These are phyloP conservation scores for Teunomyces stri DNA, from an alignment of 805 yeast species.

Conservation along the genomic window DNA sequence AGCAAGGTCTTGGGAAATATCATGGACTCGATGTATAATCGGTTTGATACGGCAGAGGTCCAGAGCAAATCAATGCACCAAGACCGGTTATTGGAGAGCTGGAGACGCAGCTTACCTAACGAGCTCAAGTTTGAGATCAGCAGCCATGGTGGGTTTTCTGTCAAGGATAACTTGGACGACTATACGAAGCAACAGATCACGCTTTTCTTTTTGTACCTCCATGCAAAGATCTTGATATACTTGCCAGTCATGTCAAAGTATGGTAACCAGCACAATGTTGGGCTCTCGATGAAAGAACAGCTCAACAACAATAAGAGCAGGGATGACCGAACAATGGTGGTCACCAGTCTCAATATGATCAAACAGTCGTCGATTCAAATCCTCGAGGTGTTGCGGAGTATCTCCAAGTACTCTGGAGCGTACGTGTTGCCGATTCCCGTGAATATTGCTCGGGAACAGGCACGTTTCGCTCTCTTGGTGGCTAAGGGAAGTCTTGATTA, in stretches of 20 bases:
- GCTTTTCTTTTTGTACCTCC: slow-evolving; percentile 46
- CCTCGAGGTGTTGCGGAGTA: slow-evolving; percentile 47
- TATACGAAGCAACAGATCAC: slow-evolving; percentile 48
- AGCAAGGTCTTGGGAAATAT: slow-evolving; percentile 72
- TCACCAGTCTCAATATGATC: slow-evolving; percentile 61
- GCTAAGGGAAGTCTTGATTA: slow-evolving; percentile 80
- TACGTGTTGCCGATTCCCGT: slow-evolving; percentile 60
- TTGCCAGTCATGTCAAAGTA: slow-evolving; percentile 41
- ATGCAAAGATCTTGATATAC: slow-evolving; percentile 42
- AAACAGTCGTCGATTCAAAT: slow-evolving; percentile 69
- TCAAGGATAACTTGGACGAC: slow-evolving; percentile 25
- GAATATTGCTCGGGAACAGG: slow-evolving; percentile 59
- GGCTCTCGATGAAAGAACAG: slow-evolving; percentile 37
- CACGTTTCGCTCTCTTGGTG: slow-evolving; percentile 60
- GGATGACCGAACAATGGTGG: slow-evolving; percentile 25
- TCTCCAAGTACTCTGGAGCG: slow-evolving; percentile 36
- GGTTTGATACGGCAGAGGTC: slow-evolving; percentile 41
- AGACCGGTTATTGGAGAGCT: slow-evolving; percentile 72
- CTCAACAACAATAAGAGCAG: slow-evolving; percentile 35
- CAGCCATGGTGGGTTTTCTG: slow-evolving; percentile 54
- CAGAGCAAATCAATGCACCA: slow-evolving; percentile 25
- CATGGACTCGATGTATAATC: slow-evolving; percentile 65
- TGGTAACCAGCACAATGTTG: slow-evolving; percentile 42
- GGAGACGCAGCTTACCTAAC: slow-evolving; percentile 71
- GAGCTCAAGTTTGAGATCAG: slow-evolving; percentile 64